Percentiles rank a stretch among this genome's conserved stretches.
Conservation (phyloP, 2,329 filamentous ascomycete genomes). For the Alternaria sp. region DNA sequence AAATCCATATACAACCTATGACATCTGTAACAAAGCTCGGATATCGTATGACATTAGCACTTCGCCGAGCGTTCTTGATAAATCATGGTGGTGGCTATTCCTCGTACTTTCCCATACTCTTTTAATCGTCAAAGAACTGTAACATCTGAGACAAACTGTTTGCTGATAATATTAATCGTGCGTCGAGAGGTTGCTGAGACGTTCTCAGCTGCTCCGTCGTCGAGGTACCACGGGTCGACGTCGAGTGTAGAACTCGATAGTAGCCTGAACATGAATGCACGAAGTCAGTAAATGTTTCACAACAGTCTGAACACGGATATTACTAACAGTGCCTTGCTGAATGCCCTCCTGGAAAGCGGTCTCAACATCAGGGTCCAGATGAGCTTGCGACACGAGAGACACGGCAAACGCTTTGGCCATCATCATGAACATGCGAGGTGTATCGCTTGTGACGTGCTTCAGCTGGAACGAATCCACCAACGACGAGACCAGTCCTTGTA, state of each 20-base stretch:
- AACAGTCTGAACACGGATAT: neutral
- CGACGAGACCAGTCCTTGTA: constrained; percentile 1
- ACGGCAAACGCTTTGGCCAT: constrained; percentile 12
- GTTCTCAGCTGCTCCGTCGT: neutral
- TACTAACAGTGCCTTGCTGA: neutral
- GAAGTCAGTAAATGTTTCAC: neutral
- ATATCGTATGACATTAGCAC: neutral
- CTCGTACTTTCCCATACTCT: neutral
- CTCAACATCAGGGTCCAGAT: constrained; percentile 2
- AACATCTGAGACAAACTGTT: neutral
- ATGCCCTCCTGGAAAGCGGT: constrained; percentile 7
- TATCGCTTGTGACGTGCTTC: neutral
- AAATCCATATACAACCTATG: neutral
- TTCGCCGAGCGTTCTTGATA: neutral
- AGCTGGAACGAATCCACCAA: neutral
- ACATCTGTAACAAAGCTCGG: neutral
- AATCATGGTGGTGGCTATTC: neutral
- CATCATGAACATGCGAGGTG: neutral
- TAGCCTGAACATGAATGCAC: neutral
- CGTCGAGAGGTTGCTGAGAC: neutral
- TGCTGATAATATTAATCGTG: neutral
- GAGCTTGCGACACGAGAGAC: neutral
- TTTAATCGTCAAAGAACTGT: neutral
- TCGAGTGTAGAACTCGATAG: neutral
- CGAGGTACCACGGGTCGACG: neutral